A percentile compares a stretch with the other conserved stretches of the same genome.
Conservation (phyloP, 805 yeast genomes). For the Cyberlindnera samutprakarnensis region DNA sequence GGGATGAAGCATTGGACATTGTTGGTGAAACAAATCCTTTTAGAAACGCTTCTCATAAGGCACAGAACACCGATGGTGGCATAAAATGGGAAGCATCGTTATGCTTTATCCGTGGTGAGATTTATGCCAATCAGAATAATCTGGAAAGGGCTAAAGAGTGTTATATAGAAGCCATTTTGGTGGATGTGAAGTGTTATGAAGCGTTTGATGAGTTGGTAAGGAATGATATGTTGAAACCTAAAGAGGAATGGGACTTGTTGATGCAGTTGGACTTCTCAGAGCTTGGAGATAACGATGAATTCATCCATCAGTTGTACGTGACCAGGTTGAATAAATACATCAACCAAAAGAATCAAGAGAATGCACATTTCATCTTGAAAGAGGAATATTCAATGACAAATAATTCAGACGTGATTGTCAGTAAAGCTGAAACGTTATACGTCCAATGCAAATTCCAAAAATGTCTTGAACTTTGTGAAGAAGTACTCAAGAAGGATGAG, state of each 20-base stretch:
- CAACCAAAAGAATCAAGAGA: conserved; percentile 49
- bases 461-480: conserved; percentile 70
- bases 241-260: conserved; percentile 81
- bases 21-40: conserved; percentile 82
- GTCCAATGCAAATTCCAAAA: conserved; percentile 73
- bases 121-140: conserved; percentile 76
- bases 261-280: conserved; percentile 58
- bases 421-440: conserved; percentile 63
- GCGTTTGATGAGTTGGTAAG: conserved; percentile 76
- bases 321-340: conserved; percentile 69
- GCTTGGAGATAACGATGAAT: conserved; percentile 72
- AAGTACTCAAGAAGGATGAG: conserved; percentile 45
- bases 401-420: conserved; percentile 61
- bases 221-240: conserved; percentile 70
- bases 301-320: conserved; percentile 70
- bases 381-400: conserved; percentile 68
- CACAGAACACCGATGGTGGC: conserved; percentile 65
- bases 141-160: conserved; percentile 82
- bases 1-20: conserved; percentile 85
- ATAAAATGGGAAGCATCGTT: conserved; percentile 81
- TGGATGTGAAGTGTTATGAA: conserved; percentile 88
- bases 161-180: conserved; percentile 75
- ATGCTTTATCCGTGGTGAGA: conserved; percentile 77
- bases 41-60: conserved; percentile 28
- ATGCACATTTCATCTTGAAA: conserved; percentile 54